These are phyloP conservation scores for Tagetes patula DNA, from an alignment of 129 eudicot species.

Conservation along the genomic window DNA sequence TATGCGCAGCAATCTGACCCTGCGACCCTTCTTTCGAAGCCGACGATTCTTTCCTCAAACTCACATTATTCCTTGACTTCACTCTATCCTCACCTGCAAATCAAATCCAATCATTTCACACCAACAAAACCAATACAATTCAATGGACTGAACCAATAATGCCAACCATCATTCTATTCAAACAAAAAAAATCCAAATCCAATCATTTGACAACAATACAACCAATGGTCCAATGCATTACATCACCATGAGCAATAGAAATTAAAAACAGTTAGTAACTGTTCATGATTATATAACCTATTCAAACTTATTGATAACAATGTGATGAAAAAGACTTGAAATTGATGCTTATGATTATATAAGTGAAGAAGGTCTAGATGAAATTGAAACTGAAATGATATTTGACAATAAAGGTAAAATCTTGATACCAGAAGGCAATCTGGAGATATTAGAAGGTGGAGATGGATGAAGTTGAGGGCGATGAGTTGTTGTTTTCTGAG, in stretches of 20 bases:
- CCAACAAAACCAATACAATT: background rate
- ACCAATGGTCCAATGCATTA: too few relatives aligned
- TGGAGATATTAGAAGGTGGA: conserved; percentile 64
- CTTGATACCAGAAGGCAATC: conserved; percentile 73
- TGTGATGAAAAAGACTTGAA: conserved; percentile 6
- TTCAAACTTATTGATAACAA: background rate
- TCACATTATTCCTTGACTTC: conserved; percentile 62
- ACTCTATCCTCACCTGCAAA: conserved; percentile 73
- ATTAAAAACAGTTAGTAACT: too few relatives aligned
- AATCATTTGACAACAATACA: too few relatives aligned
- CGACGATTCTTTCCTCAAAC: conserved; percentile 57
- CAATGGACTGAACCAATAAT: background rate
- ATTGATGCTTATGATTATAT: conserved; percentile 2
- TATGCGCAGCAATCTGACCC: conserved; percentile 84
- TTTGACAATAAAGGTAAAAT: background rate
- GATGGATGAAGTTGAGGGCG: conserved; percentile 47
- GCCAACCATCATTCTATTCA: conserved; percentile 4
- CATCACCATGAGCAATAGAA: too few relatives aligned
- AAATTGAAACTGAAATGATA: background rate
- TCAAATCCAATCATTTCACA: background rate
- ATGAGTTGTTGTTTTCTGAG: conserved; percentile 48
- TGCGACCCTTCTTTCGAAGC: conserved; percentile 60
- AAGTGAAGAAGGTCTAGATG: conserved; percentile 37
- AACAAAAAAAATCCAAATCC: too few relatives aligned
- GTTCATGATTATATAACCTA: too few relatives aligned